Conservation (phyloP, 768 basidiomycete species). For the Sporobolomyces roseus region DNA sequence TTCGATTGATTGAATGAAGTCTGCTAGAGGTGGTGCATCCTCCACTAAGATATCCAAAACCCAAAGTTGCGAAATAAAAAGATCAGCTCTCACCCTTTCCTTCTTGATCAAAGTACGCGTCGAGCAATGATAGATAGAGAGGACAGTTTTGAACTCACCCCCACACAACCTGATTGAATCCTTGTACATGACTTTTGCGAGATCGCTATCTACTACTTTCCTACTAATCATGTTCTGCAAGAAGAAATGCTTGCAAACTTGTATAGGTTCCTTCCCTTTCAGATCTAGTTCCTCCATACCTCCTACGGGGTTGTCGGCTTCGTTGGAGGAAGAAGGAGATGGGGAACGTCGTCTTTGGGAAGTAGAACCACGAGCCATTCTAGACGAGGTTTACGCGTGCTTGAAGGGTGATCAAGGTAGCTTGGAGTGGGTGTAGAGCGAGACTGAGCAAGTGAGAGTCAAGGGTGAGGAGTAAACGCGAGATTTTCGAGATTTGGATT, state of each 20-base stretch:
- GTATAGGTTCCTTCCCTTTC: constrained; percentile 24
- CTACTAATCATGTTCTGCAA: constrained; percentile 74
- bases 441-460: too few relatives aligned
- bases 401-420: too few relatives aligned
- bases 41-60: constrained; percentile 7
- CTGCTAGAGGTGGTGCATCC: constrained; percentile 57
- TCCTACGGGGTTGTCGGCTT: background rate
- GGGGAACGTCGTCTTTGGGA: too few relatives aligned
- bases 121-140: background rate
- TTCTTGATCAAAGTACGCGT: too few relatives aligned
- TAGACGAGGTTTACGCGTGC: too few relatives aligned
- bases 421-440: too few relatives aligned
- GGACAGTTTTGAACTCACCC: constrained; percentile 51
- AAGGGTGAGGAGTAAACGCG: too few relatives aligned
- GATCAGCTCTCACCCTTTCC: too few relatives aligned
- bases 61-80: background rate
- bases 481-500: too few relatives aligned
- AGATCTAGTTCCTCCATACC: constrained; percentile 9
- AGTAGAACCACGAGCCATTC: too few relatives aligned
- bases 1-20: constrained; percentile 62
- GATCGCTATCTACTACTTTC: constrained; percentile 61
- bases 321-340: too few relatives aligned
- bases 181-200: constrained; percentile 64
- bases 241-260: constrained; percentile 56
- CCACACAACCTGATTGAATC: constrained; percentile 66